These are phyloP conservation scores for Fusarium newnesense DNA, from an alignment of 2,329 filamentous ascomycete species.

Conservation along the genomic window DNA sequence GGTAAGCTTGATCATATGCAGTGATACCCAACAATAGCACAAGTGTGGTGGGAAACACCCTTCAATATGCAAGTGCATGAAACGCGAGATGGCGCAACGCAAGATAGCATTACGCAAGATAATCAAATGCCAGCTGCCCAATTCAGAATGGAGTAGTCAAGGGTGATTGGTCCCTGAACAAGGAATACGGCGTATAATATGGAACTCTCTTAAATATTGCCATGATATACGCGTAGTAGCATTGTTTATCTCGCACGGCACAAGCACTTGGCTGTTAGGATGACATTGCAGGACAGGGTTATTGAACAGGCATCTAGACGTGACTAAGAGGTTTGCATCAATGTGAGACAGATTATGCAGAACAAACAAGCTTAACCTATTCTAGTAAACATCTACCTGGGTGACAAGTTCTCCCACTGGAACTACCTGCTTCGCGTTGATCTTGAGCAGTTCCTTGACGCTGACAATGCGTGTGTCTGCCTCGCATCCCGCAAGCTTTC, in stretches of 20 bases:
- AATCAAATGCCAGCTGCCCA: neutral
- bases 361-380: neutral
- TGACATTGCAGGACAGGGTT: fast-evolving
- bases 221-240: fast-evolving
- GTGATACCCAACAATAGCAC: neutral
- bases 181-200: fast-evolving
- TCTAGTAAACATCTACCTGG: neutral
- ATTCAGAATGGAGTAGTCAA: neutral
- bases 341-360: neutral
- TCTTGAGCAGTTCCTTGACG: constrained; percentile 4
- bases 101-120: neutral
- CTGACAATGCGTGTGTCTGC: constrained; percentile 7
- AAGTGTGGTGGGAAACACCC: neutral
- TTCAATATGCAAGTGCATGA: neutral
- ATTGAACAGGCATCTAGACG: too few relatives aligned
- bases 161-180: too few relatives aligned
- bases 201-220: fast-evolving
- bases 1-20: neutral
- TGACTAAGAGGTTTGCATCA: fast-evolving
- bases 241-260: neutral
- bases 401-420: neutral
- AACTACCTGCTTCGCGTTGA: constrained; percentile 4
- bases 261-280: neutral
- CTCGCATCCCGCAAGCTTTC: neutral
- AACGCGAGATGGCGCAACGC: neutral